Base-by-base conservation (phyloP, 2,329 filamentous ascomycete species). In the Grosmannia serpens region DNA sequence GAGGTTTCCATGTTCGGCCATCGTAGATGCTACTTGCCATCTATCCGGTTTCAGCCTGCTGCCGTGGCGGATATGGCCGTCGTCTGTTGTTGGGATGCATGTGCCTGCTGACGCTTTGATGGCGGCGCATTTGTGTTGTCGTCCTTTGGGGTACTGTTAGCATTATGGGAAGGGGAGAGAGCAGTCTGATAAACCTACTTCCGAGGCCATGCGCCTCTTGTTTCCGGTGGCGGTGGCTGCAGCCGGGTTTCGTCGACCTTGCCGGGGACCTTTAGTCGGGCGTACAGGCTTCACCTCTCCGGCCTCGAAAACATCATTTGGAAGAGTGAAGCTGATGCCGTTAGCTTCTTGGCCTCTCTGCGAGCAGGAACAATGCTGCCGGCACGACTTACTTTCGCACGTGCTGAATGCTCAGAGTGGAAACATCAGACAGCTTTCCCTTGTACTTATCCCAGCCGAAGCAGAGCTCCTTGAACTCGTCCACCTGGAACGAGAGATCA, bases 391-490 rank as follows among this genome's bases (percentile, higher is more conserved):
- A 96, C 91, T 87, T 95, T 72, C 89, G 86, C 55, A 91, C 86
- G 68, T 96, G 87, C 61, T 90, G 86, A 56, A 97, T 84, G 57
- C 86, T 85, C 56, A 99, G 75, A 49, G 85, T 89, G 68, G 63
- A 66, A 5, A 58, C 53, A 5, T 61, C 52, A 52, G 91, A 89
- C 56, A 89, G 73, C n/a, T 88, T 82, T 15, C 81, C 75, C 63
- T 92, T 78, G 70, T 88, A 95, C 59, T 86, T 84, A 52, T 86
- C 77, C 84, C 89, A 94, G 46, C 78, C 79, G 44, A 78, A 86
- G 71, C 91, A 95, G 56, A 87, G 81, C n/a, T 81, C 78, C 74
- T 91, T 95, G 77, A 96, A 99, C 58, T 90, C 85, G 57, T 87
- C 81, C 31, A 95, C 91, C 65, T 94, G 87, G 66, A 82, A 87